Base-by-base conservation (phyloP, 2,329 filamentous ascomycete species). In the Fusarium sacchari region DNA sequence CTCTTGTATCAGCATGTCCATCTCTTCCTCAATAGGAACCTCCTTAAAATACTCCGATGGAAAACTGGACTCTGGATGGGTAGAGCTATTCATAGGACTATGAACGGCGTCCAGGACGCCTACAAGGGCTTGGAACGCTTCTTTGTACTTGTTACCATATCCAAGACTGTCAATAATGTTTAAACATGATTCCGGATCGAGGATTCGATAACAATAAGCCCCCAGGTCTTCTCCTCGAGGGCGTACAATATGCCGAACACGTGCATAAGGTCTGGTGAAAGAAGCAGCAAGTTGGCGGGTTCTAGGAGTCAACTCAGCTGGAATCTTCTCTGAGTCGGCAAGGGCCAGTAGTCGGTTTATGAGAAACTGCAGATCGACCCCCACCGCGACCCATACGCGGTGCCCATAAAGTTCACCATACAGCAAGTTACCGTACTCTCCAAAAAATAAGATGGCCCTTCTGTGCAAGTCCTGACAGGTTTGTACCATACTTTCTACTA, bases 141-240 rank as follows among this genome's bases (percentile, higher is more conserved):
- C 5, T 0, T 0, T 0, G 24, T 0, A 20, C 17, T 9, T 6
- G 13, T 0, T 0, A 6, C 2, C 0, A 9, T 26, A 0, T 7
- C 18, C 1, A 5, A 37, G 4, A 4, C 7, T 17, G 2, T n/a
- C 7, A 7, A 60, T 14, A 1, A 53, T 1, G 4, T 18, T 24
- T 5, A 24, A 1, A 1, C 3, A 62, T 5, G 32, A 26, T 1
- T 22, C 2, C 2, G 46, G 58, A 5, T n/a, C 6, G 1, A 46
- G 7, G 0, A 65, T 2, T 10, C 40, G 46, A 18, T 22, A 65
- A 7, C 62, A 63, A 7, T 0, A 1, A 6, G 4, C 0, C 26
- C 1, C 1, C 1, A 0, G 0, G 3, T 0, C 3, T 3, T 4
- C 0, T 7, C 2, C 3, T 13, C 0, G 2, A 6, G 1, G 9